Conservation (phyloP, 1,284 basidiomycete species). For the Sphaerobolus stellatus region DNA sequence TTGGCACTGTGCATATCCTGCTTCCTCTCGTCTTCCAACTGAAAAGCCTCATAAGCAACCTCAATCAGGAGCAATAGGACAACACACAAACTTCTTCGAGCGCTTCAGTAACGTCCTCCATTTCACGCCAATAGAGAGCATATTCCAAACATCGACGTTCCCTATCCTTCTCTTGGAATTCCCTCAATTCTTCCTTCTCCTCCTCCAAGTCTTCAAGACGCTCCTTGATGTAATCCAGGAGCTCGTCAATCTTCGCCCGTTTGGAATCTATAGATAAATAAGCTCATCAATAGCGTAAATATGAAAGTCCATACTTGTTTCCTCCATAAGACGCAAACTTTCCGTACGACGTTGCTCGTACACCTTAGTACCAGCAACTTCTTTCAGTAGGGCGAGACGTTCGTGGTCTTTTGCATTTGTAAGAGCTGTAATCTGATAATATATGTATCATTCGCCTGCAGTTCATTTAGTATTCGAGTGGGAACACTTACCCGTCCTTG, state of each 20-base stretch:
- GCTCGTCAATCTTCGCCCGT: constrained; percentile 86
- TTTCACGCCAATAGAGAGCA: constrained; percentile 86
- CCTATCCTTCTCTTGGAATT: constrained; percentile 94
- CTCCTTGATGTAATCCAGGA: constrained; percentile 89
- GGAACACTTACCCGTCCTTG: constrained; percentile 82
- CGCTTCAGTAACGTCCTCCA: constrained; percentile 84
- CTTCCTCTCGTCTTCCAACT: constrained; percentile 67
- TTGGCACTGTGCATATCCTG: constrained; percentile 85
- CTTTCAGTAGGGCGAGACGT: constrained; percentile 89
- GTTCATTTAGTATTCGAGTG: neutral
- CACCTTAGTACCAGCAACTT: constrained; percentile 97
- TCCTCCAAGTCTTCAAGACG: constrained; percentile 90
- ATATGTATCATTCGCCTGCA: constrained; percentile 31
- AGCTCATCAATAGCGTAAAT: neutral
- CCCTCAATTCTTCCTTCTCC: constrained; percentile 96
- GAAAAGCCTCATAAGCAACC: neutral
- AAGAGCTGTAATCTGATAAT: constrained; percentile 94
- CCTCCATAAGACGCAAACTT: constrained; percentile 93
- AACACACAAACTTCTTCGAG: constrained; percentile 55
- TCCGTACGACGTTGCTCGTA: constrained; percentile 95
- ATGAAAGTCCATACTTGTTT: constrained; percentile 55
- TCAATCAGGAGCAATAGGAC: neutral
- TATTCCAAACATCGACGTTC: constrained; percentile 96
- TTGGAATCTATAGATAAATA: constrained; percentile 62
- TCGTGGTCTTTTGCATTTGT: constrained; percentile 98